Conservation (phyloP, 495 filamentous ascomycete genomes). For the Aspergillus campestris region DNA sequence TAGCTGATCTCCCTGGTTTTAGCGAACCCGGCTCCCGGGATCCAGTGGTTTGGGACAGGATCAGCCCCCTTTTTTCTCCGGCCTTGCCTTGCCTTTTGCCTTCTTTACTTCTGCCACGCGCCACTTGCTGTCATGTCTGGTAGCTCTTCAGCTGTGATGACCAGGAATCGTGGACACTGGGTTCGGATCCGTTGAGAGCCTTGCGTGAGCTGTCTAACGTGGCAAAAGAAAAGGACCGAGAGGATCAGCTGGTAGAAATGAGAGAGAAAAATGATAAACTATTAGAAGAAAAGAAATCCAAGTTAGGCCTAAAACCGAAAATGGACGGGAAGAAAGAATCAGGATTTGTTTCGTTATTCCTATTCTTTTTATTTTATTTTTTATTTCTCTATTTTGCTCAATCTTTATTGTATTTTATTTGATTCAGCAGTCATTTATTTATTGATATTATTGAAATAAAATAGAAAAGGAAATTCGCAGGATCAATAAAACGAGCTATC, state of each 20-base stretch:
- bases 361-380: no score
- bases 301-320: not conserved
- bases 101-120: slow-evolving; percentile 4
- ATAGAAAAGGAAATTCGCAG: not conserved
- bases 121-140: slow-evolving; percentile 11
- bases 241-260: not conserved
- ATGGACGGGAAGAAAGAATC: no score
- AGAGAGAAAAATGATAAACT: slow-evolving; percentile 1
- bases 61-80: slow-evolving; percentile 6
- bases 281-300: not conserved
- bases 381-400: no score
- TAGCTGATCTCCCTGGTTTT: slow-evolving; percentile 6
- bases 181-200: not conserved
- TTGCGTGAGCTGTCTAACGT: slow-evolving; percentile 12
- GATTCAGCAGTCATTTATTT: no score
- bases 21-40: slow-evolving; percentile 15
- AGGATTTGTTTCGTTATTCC: no score
- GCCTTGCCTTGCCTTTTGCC: no score
- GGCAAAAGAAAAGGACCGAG: slow-evolving; percentile 8
- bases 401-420: no score
- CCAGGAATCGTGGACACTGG: not conserved
- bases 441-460: not conserved
- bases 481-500: not conserved
- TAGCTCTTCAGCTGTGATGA: slow-evolving; percentile 1
- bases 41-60: slow-evolving; percentile 17